phyloP scores from a whole-genome alignment of 1,284 basidiomycete species.

The Puccinia novopanici region DNA sequence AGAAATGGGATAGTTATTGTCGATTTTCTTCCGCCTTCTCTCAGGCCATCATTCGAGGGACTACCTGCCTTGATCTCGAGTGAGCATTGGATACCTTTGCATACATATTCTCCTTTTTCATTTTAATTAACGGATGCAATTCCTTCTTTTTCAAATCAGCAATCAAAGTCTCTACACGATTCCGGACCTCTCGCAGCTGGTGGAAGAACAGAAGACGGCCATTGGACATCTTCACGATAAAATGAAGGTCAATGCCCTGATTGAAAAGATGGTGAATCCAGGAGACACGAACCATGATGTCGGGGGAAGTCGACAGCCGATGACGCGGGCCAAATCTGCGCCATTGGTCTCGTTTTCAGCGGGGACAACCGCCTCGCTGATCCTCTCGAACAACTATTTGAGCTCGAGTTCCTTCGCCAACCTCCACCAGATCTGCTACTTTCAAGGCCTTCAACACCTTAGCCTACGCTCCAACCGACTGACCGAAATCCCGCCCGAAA shows the following conservation, averaged over 20 bases:
- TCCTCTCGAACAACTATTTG: constrained; percentile 20
- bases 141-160: background rate
- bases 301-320: background rate
- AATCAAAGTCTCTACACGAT: background rate
- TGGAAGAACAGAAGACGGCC: background rate
- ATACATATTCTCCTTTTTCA: background rate
- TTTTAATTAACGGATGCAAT: background rate
- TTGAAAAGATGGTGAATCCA: background rate
- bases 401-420: background rate
- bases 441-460: constrained; percentile 17
- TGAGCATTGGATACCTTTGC: background rate
- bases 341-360: constrained; percentile 14
- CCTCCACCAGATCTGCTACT: constrained; percentile 4
- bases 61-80: constrained; percentile 24
- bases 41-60: background rate
- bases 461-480: constrained; percentile 28
- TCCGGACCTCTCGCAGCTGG: background rate
- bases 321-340: constrained; percentile 11
- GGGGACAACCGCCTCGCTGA: background rate
- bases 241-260: background rate
- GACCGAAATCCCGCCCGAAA: background rate
- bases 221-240: background rate
- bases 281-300: background rate
- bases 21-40: constrained; percentile 18
- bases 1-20: background rate